Percentiles rank a stretch among this genome's conserved stretches.
Conservation (phyloP, 371 early-diverging fungal species). For the Zychaea mexicana region DNA sequence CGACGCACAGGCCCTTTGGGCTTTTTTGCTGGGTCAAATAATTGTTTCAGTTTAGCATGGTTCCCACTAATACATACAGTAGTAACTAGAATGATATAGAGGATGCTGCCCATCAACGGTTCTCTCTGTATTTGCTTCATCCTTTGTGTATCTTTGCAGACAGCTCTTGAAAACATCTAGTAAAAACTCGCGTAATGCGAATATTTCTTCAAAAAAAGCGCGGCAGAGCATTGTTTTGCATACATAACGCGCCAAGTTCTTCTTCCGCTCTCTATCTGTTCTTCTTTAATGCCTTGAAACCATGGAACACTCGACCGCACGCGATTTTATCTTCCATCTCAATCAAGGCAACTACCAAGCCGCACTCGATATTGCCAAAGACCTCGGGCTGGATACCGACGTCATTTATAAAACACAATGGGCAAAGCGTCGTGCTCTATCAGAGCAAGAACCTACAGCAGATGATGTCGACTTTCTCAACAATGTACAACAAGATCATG, state of each 20-base stretch:
- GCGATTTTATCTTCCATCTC: constrained; percentile 40
- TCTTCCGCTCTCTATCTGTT: neutral
- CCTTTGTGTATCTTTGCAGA: too few species aligned
- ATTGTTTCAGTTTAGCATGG: too few species aligned
- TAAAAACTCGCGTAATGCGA: too few species aligned
- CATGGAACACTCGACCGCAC: constrained; percentile 38
- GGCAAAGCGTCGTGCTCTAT: constrained; percentile 28
- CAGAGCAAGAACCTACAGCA: constrained; percentile 20
- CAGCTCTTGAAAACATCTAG: too few species aligned
- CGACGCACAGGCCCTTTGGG: too few species aligned
- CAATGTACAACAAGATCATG: constrained; percentile 52
- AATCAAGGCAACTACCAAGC: constrained; percentile 59
- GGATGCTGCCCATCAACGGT: too few species aligned
- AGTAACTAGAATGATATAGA: too few species aligned
- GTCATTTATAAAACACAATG: constrained; percentile 68
- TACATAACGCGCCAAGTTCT: neutral
- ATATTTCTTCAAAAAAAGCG: too few species aligned
- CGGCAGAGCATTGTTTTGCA: too few species aligned
- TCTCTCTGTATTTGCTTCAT: too few species aligned
- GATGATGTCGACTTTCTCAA: constrained; percentile 53
- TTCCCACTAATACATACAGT: too few species aligned
- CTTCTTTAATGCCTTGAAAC: neutral
- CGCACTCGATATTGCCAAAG: constrained; percentile 64
- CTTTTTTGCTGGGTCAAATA: too few species aligned
- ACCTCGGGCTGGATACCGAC: constrained; percentile 60